These are phyloP conservation scores for Ganoderma meredithae DNA, from an alignment of 1,284 basidiomycete species.

Conservation along the genomic window DNA sequence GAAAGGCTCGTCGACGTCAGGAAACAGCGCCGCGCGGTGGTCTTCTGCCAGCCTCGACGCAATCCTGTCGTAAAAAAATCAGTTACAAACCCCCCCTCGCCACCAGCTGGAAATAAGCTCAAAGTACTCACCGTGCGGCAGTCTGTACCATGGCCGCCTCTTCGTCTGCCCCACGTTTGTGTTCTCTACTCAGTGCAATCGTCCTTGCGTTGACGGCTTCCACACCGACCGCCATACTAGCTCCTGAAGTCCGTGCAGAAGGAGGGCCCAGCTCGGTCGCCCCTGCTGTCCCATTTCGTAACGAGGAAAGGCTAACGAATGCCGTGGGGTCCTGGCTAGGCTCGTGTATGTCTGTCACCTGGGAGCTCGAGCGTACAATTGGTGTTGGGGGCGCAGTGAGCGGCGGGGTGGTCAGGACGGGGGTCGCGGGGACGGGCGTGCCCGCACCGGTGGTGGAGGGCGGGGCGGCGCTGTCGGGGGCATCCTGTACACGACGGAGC, in stretches of 20 bases:
- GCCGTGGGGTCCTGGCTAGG: constrained; percentile 19
- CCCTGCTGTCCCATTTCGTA: constrained; percentile 10
- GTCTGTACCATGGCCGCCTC: constrained; percentile 52
- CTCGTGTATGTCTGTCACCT: constrained; percentile 24
- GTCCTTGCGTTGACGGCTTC: constrained; percentile 36
- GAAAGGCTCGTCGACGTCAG: constrained; percentile 75
- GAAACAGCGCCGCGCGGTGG: constrained; percentile 63
- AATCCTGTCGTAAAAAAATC: constrained; percentile 51
- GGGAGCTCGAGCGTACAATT: constrained; percentile 23
- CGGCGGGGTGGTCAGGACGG: constrained; percentile 18
- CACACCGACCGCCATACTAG: constrained; percentile 32
- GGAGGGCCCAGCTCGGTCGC: not conserved
- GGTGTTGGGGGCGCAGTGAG: constrained; percentile 30
- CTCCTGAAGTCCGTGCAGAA: constrained; percentile 18
- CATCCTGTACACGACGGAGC: constrained; percentile 29
- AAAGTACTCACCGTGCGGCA: constrained; percentile 52
- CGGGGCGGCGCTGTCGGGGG: constrained; percentile 16
- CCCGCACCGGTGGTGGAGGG: constrained; percentile 21
- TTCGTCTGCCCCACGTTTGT: constrained; percentile 54
- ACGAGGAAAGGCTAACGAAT: constrained; percentile 7
- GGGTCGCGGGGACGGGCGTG: constrained; percentile 20
- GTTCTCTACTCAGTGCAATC: constrained; percentile 41
- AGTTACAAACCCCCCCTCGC: not conserved
- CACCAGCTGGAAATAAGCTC: constrained; percentile 3
- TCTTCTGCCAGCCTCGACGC: constrained; percentile 63